These are phyloP conservation scores for Euphorbia lathyris DNA, from an alignment of 345 rosid species.

Conservation along the genomic window DNA sequence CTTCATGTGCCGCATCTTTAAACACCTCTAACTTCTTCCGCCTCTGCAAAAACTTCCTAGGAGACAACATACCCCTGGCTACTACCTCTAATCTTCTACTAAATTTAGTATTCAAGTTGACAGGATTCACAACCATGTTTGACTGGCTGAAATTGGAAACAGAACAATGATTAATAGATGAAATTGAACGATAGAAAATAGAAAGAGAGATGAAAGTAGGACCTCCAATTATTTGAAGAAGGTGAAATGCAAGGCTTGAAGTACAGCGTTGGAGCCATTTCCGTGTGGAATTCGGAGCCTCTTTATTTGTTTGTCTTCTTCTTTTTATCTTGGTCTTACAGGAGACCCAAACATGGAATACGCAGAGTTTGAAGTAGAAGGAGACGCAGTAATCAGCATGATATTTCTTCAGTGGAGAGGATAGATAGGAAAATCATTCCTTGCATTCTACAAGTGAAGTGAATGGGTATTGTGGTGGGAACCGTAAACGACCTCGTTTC, in stretches of 20 bases:
- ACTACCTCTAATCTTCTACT: conserved; percentile 44
- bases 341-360: not conserved
- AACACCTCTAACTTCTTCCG: conserved; percentile 69
- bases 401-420: too few relatives aligned
- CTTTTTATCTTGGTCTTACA: not conserved
- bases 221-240: conserved; percentile 15
- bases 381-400: too few relatives aligned
- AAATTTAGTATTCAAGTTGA: conserved; percentile 18
- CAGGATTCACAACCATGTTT: conserved; percentile 15
- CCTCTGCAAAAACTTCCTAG: conserved; percentile 71
- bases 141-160: conserved; percentile 30
- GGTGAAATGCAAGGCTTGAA: conserved; percentile 13
- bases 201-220: not conserved
- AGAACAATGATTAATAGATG: not conserved
- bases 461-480: too few relatives aligned
- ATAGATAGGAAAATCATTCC: too few relatives aligned
- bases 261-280: conserved; percentile 17
- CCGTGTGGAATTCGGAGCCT: not conserved
- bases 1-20: conserved; percentile 72
- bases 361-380: not conserved
- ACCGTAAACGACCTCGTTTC: too few relatives aligned
- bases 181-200: not conserved
- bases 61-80: conserved; percentile 78
- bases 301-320: not conserved
- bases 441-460: too few relatives aligned